phyloP scores from a whole-genome alignment of 768 basidiomycete species.

The Leccinum variicolor region DNA sequence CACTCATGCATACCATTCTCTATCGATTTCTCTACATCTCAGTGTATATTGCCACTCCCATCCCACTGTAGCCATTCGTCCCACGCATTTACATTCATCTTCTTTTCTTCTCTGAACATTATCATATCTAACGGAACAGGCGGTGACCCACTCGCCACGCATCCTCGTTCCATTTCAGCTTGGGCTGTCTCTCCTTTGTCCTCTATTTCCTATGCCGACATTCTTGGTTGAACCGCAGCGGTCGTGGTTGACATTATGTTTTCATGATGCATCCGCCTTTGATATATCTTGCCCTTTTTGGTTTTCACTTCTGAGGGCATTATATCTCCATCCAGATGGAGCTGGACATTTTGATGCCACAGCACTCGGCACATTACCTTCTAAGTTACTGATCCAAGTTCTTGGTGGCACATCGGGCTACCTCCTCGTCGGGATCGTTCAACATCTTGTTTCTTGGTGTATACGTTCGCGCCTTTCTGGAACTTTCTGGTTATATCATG shows the following conservation, averaged over 20 bases:
- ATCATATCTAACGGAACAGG: not conserved
- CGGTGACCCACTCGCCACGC: not conserved
- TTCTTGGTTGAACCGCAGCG: slow-evolving; percentile 1
- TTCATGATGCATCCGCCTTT: slow-evolving; percentile 5
- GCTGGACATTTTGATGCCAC: slow-evolving; percentile 16
- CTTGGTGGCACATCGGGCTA: not conserved
- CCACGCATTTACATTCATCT: slow-evolving; percentile 23
- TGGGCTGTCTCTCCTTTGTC: slow-evolving; percentile 15
- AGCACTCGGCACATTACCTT: not conserved
- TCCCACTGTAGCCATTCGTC: slow-evolving; percentile 29
- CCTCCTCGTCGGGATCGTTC: not conserved
- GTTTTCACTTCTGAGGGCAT: not conserved
- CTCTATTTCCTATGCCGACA: not conserved
- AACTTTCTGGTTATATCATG: not conserved
- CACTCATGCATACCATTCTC: slow-evolving; percentile 21
- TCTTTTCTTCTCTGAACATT: slow-evolving; percentile 1
- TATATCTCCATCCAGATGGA: slow-evolving; percentile 18
- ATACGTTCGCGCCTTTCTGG: not conserved
- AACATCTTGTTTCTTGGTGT: not conserved
- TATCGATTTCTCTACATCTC: slow-evolving; percentile 11
- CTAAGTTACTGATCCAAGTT: not conserved
- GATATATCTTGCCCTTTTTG: slow-evolving; percentile 1
- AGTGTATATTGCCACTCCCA: slow-evolving; percentile 31
- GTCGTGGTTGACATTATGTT: not conserved
- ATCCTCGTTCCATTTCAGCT: slow-evolving; percentile 3